Evolutionary conservation across 2,329 filamentous ascomycete species (phyloP).

Genomic region (Cyclaneusma minus): DNA sequence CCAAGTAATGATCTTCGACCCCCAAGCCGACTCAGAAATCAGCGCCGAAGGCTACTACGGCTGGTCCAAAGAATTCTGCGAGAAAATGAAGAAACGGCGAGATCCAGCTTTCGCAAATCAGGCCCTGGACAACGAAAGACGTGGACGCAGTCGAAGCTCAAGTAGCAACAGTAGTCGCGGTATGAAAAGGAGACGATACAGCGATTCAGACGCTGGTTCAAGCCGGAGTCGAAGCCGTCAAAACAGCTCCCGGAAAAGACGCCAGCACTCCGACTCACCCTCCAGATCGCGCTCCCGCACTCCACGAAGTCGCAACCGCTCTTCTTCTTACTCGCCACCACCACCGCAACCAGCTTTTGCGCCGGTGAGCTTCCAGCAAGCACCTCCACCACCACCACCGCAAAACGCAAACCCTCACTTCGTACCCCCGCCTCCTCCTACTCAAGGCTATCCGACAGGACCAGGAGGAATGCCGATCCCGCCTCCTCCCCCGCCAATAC

Average conservation of each 20-base stretch:
- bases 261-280: conserved; percentile 16
- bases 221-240: conserved; percentile 4
- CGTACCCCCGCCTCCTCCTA: conserved; percentile 7
- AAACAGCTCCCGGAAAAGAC: too few relatives aligned
- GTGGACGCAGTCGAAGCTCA: conserved; percentile 7
- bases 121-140: conserved; percentile 4
- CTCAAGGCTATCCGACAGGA: conserved; percentile 7
- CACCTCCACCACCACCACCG: conserved; percentile 5
- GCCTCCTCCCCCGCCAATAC: conserved; percentile 9
- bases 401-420: conserved; percentile 7
- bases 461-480: conserved; percentile 9
- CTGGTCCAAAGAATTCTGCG: conserved; percentile 69
- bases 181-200: conserved; percentile 13
- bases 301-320: conserved; percentile 10
- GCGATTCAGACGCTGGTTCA: conserved; percentile 12
- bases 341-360: too few relatives aligned
- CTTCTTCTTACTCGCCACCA: conserved; percentile 10
- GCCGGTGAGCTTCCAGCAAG: conserved; percentile 5
- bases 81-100: conserved; percentile 55
- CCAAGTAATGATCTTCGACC: conserved; percentile 48
- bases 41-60: conserved; percentile 70
- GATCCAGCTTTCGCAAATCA: conserved; percentile 10
- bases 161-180: conserved; percentile 13
- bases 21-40: conserved; percentile 44
- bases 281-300: conserved; percentile 14